Conservation (phyloP, 2,329 filamentous ascomycete genomes). For the Aspergillus pseudoterreus region DNA sequence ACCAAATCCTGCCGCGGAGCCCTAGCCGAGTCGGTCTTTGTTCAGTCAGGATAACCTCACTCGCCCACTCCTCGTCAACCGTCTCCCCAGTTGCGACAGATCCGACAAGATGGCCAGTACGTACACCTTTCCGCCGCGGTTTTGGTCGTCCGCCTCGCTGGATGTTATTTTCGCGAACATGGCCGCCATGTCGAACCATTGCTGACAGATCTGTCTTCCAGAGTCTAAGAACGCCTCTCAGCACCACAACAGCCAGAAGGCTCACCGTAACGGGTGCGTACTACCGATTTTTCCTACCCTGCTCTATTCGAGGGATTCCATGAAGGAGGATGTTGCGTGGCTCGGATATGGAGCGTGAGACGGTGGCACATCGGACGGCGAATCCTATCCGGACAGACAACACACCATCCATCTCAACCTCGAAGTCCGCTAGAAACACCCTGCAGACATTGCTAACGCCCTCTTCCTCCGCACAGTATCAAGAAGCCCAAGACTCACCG, state of each 20-base stretch:
- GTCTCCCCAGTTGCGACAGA: conserved; percentile 35
- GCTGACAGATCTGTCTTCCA: conserved; percentile 43
- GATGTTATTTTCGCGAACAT: background rate
- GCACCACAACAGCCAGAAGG: conserved; percentile 98
- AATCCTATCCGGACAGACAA: background rate
- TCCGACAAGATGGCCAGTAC: conserved; percentile 47
- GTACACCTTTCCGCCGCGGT: conserved; percentile 18
- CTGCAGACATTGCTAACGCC: conserved; percentile 19
- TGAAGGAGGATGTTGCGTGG: conserved; percentile 9
- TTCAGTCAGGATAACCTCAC: conserved; percentile 33
- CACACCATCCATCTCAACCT: background rate
- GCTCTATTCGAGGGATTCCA: background rate
- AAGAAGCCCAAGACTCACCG: conserved; percentile 99
- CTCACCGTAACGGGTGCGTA: conserved; percentile 96
- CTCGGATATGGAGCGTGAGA: conserved; percentile 2
- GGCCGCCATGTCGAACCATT: conserved; percentile 5
- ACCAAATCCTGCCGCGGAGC: conserved; percentile 18
- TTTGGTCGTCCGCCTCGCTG: background rate
- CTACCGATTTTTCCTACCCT: conserved; percentile 9
- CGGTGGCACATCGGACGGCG: background rate
- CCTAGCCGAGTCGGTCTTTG: conserved; percentile 30
- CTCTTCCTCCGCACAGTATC: conserved; percentile 63
- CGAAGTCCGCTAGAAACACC: background rate
- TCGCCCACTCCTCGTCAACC: conserved; percentile 36
- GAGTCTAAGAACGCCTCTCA: conserved; percentile 99